Evolutionary conservation across 257 asterid species (phyloP).

Genomic region (Gentiana dahurica): DNA sequence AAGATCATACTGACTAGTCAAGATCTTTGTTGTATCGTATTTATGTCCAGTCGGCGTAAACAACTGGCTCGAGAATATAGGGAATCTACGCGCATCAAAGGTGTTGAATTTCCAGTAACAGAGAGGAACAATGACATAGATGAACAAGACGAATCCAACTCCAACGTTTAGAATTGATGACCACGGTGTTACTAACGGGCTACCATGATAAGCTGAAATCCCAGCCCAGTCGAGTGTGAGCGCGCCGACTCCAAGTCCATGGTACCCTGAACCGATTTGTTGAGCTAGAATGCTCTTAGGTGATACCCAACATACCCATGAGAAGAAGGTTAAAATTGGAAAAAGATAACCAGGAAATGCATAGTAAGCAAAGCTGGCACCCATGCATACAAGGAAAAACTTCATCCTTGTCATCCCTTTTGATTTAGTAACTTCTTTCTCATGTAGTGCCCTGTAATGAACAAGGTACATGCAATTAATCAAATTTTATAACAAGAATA

Average conservation of each 20-base stretch:
- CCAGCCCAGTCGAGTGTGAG: constrained; percentile 99
- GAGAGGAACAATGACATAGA: constrained; percentile 78
- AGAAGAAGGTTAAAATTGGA: constrained; percentile 81
- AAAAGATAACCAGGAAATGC: constrained; percentile 84
- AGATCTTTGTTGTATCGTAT: constrained; percentile 64
- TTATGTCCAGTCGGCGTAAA: constrained; percentile 63
- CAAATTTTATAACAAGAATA: no score
- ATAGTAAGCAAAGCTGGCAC: constrained; percentile 70
- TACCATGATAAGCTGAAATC: constrained; percentile 93
- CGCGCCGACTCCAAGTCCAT: constrained; percentile 96
- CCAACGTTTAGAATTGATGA: constrained; percentile 68
- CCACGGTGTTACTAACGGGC: constrained; percentile 92
- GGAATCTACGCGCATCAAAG: constrained; percentile 79
- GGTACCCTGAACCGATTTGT: constrained; percentile 93
- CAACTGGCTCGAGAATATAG: constrained; percentile 80
- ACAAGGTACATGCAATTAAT: no score
- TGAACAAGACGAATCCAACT: constrained; percentile 79
- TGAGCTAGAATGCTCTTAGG: constrained; percentile 91
- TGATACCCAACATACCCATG: constrained; percentile 98
- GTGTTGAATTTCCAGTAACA: constrained; percentile 95
- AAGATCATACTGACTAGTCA: constrained; percentile 84
- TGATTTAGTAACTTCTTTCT: constrained; percentile 49
- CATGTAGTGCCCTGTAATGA: constrained; percentile 82
- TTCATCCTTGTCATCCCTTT: constrained; percentile 72
- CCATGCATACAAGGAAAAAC: constrained; percentile 70